Base-by-base conservation (phyloP, 2,329 filamentous ascomycete species). In the Tolypocladium ophioglossoides region DNA sequence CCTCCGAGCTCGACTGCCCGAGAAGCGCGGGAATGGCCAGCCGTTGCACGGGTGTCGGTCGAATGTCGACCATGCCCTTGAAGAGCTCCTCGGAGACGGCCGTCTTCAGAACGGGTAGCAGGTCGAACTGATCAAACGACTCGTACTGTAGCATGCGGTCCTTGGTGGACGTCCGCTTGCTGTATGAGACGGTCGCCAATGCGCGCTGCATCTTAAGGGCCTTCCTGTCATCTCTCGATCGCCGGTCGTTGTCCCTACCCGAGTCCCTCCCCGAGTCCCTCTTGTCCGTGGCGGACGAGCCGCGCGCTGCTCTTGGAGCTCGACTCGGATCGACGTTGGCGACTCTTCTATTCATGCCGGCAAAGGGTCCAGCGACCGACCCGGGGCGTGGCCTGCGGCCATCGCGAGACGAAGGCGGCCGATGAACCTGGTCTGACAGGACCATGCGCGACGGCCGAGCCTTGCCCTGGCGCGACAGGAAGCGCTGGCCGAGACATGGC, bases 201-300 rank as follows among this genome's bases (percentile, higher is more conserved):
- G 87, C 78, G 52, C 84, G 83, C 68, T 96, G 92, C 92, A 97
- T 97, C 73, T 95, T 96, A 69, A 97, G 76, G 5, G 92, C 91
- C 67, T 95, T 91, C 70, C 66, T 75, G 69, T 71, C 65, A 59
- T 71, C 68, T 48, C 55, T 61, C 40, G 58, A 58, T 51, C 61
- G 61, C 74, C 67, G 72, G 61, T 72, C 64, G 55, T 64, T 58
- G 57, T 68, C 64, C 52, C 67, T 67, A 37, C 63, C 56, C 52
- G 62, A 24, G 14, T 51, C 32, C 16, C 49, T 59, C 41, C 59
- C 58, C 8, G 38, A 10, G 38, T 20, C n/a, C n/a, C 11, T 48
- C 44, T 20, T 48, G 18, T 48, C 44, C 11, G 44, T 20, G 27
- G 18, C 24, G 18, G 41, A 34, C 11, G 44, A 48, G 44, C 44